phyloP scores from a whole-genome alignment of 176 grass and related monocot genomes.

The Carex pumila region DNA sequence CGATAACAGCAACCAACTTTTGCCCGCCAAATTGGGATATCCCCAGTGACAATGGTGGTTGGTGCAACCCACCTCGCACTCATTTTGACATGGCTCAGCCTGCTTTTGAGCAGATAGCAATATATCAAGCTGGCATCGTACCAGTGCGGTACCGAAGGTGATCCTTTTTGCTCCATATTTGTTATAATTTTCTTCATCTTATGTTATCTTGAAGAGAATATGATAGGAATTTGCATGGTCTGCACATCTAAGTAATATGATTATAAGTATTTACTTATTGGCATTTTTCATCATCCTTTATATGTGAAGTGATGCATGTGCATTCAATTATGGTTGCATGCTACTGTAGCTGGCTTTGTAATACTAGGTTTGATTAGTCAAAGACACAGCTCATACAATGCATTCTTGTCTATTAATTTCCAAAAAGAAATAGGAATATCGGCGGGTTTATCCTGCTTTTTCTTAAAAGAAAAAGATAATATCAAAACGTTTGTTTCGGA shows the following conservation, averaged over 20 bases:
- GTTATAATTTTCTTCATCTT: neutral
- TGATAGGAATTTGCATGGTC: neutral
- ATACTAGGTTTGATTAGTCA: neutral
- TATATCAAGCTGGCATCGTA: slow-evolving; percentile 55
- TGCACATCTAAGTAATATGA: neutral
- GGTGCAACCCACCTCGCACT: slow-evolving; percentile 87
- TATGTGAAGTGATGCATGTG: neutral
- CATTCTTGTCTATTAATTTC: neutral
- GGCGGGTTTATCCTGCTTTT: too few species aligned
- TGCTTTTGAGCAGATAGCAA: slow-evolving; percentile 51
- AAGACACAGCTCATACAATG: neutral
- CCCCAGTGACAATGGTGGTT: slow-evolving; percentile 50
- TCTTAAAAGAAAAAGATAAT: neutral
- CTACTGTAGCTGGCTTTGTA: neutral
- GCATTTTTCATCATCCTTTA: neutral
- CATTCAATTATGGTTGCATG: neutral
- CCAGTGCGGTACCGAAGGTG: slow-evolving; percentile 43
- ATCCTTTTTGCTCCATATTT: neutral
- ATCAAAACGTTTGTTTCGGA: neutral
- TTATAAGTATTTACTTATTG: neutral
- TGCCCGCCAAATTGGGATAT: slow-evolving; percentile 60
- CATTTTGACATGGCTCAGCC: slow-evolving; percentile 91
- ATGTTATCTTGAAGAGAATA: neutral
- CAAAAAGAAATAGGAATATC: too few species aligned
- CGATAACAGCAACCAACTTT: slow-evolving; percentile 73